These are phyloP conservation scores for Colletotrichum sp. DNA, from an alignment of 2,329 filamentous ascomycete species.

Conservation along the genomic window DNA sequence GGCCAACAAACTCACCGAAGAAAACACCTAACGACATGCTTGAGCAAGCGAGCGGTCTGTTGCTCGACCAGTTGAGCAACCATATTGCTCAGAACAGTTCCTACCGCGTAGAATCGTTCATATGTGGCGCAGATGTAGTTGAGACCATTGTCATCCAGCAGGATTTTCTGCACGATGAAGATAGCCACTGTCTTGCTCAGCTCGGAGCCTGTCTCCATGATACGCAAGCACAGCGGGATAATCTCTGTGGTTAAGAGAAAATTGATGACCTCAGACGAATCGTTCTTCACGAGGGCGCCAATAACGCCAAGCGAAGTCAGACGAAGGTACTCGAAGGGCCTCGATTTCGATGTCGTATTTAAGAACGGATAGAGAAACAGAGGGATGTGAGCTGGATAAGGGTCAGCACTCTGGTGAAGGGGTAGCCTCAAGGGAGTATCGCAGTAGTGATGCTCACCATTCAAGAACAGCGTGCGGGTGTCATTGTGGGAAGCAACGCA, in stretches of 20 bases:
- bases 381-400: slow-evolving; percentile 81
- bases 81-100: slow-evolving; percentile 98
- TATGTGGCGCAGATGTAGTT: slow-evolving; percentile 99
- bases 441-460: slow-evolving; percentile 63
- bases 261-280: slow-evolving; percentile 98
- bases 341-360: slow-evolving; percentile 97
- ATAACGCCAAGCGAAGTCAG: slow-evolving; percentile 96
- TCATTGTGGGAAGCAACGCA: slow-evolving; percentile 98
- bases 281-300: slow-evolving; percentile 96
- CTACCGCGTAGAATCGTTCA: slow-evolving; percentile 96
- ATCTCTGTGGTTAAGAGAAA: slow-evolving; percentile 98
- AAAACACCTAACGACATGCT: slow-evolving; percentile 98
- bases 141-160: slow-evolving; percentile 93
- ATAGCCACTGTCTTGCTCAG: slow-evolving; percentile 99
- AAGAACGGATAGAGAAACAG: slow-evolving; percentile 98
- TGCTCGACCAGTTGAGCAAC: slow-evolving; percentile 97
- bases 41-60: slow-evolving; percentile 92
- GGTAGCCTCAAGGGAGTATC: background rate
- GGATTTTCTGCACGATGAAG: slow-evolving; percentile 99
- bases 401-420: slow-evolving; percentile 18
- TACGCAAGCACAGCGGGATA: slow-evolving; percentile 93
- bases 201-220: slow-evolving; percentile 99
- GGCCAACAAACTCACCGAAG: slow-evolving; percentile 75
- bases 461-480: slow-evolving; percentile 90
- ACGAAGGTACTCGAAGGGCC: slow-evolving; percentile 96